Base-by-base conservation (phyloP, 306 rosid species). In the cucumber (Cucumis sativus) region DNA sequence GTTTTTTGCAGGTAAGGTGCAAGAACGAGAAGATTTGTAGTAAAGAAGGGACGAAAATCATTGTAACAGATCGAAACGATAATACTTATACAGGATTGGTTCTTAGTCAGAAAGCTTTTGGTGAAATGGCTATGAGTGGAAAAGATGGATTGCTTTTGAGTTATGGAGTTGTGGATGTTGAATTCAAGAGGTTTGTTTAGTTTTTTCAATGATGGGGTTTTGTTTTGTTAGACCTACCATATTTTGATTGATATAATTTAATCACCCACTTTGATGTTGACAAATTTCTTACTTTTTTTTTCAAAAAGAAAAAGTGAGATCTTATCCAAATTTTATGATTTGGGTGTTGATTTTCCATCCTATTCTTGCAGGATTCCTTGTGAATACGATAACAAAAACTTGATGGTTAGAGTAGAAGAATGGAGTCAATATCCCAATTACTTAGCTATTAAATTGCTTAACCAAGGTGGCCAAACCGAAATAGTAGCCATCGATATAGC, bases 391-490 rank as follows among this genome's bases (percentile, higher is more conserved):
- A 88, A 87, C 13, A 69, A 84, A 58, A 95, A 92, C 77, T 84
- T 95, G 83, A 84, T 81, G 0, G 79, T 88, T 25, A 87, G 98
- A 13, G 99, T 95, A 74, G 99, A 92, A 77, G 99, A 92, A 83
- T 87, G 90, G 78, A 95, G 99, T 87, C 66, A 82, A 67, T 91
- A 87, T 67, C 87, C 96, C n/a, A 13, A 81, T 56, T 92, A 85
- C 52, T 76, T 95, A 5, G 92, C 93, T 13, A 77, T 95, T 23
- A 88, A 84, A 85, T 79, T 95, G 64, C 76, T 95, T 82, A 90
- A 88, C 59, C 97, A 95, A 83, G 99, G 99, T 1, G 99, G 99
- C 76, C 98, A 95, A 87, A 95, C 99, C 1, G 99, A 92, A 83
- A 91, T 95, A 8, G 98, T 86, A 0, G 84, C n/a, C 7, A 88